Evolutionary conservation across 371 early-diverging fungal genomes (phyloP), one percentile per base, ranked within the genome.

Genomic region (Fennellomyces sp.): DNA sequence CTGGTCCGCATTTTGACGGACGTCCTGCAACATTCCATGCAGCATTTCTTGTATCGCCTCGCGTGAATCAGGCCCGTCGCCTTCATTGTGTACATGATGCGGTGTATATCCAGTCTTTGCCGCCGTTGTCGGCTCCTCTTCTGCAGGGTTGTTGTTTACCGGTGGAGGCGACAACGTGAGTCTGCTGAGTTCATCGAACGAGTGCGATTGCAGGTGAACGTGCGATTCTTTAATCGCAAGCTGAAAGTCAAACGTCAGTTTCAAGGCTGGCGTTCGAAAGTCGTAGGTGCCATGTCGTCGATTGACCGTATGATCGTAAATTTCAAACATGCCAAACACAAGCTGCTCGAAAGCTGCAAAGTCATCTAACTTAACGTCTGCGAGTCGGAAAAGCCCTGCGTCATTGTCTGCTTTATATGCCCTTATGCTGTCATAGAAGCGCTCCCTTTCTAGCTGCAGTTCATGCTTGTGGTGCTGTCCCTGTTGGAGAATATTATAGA

Each of bases 1-100:
- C 21, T 71, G 76, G 66, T 82, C 80, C 5, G 78, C 79, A 48
- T 68, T 70, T 50, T 78, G 59, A 38, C 80, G 67, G n/a, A 82
- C 76, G 57, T 78, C 83, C 48, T 72, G 64, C 31, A 82, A 42
- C 77, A 82, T 77, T 15, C 58, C 69, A 23, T 72, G 59, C 5
- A 82, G 54, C 25, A 82, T 56, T 7, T 73, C 68, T 33, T 66
- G 64, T 26, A 81, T 64, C 0, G 75, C 66, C 53, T 75, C 71
- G 8, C 52, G 60, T 1, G 61, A 51, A 25, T 66, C 69, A 2
- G 61, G 54, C 2, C 45, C 42, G n/a, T 68, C 60, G 21, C 52
- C 62, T 23, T 58, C 56, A 27, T 33, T 54, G 26, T 66, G 58
- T 0, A 54, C 55, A 41, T 70, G 66, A n/a, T 54, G 60, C 10